These are phyloP conservation scores for Auriculariales sp. DNA, from an alignment of 768 basidiomycete genomes.

Conservation along the genomic window DNA sequence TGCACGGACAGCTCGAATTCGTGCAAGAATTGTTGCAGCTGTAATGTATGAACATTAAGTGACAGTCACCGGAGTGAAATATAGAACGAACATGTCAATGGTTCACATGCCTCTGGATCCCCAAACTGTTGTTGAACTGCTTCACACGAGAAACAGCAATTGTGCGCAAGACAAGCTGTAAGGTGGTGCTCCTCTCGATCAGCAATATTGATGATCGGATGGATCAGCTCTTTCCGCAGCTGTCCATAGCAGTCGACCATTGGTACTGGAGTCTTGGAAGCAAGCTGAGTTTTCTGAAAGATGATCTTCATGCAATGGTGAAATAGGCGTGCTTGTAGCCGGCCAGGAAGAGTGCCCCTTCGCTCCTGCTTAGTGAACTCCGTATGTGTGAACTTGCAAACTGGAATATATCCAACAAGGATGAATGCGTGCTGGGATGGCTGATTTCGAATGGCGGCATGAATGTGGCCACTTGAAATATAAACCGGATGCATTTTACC, in stretches of 20 bases:
- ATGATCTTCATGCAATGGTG: neutral
- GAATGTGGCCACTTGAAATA: neutral
- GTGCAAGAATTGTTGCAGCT: neutral
- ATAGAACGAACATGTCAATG: no score
- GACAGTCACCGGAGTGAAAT: no score
- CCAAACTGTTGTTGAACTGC: neutral
- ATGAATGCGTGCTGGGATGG: neutral
- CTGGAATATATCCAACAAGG: neutral
- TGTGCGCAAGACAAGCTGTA: neutral
- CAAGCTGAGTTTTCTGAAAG: neutral
- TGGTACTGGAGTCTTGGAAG: neutral
- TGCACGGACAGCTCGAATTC: neutral
- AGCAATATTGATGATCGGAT: neutral
- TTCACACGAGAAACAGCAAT: neutral
- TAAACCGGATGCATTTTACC: neutral
- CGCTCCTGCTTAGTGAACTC: neutral
- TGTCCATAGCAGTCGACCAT: conserved; percentile 3
- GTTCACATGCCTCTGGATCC: no score
- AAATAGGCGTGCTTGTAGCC: neutral
- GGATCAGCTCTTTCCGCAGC: neutral
- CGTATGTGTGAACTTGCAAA: neutral
- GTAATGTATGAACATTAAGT: neutral
- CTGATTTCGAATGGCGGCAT: neutral
- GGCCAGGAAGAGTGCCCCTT: neutral
- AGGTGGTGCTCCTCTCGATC: conserved; percentile 3